phyloP scores from a whole-genome alignment of 495 filamentous ascomycete genomes.

The Aspergillus funiculosus region DNA sequence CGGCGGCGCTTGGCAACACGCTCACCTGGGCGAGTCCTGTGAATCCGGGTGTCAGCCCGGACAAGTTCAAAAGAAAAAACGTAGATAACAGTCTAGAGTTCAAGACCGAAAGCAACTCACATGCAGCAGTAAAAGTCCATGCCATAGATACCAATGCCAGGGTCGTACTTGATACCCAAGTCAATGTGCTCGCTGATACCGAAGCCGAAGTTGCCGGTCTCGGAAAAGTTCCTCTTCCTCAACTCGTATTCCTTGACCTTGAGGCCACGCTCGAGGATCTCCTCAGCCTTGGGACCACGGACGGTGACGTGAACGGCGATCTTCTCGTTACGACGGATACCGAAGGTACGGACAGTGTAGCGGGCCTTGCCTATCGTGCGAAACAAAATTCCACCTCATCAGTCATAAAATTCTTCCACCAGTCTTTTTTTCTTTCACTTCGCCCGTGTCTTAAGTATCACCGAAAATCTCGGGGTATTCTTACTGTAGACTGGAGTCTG shows the following conservation, averaged over 20 bases:
- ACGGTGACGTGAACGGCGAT: constrained; percentile 99
- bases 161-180: constrained; percentile 99
- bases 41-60: constrained; percentile 21
- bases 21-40: constrained; percentile 89
- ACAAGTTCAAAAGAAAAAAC: background rate
- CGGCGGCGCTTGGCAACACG: constrained; percentile 93
- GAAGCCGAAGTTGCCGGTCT: constrained; percentile 99
- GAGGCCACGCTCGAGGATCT: constrained; percentile 99
- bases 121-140: constrained; percentile 99
- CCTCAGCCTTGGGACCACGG: constrained; percentile 99
- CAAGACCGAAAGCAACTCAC: constrained; percentile 44
- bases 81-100: background rate
- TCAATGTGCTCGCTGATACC: constrained; percentile 99
- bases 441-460: background rate
- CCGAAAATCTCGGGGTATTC: constrained; percentile 24
- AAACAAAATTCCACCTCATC: constrained; percentile 19
- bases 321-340: constrained; percentile 99
- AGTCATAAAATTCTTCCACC: constrained; percentile 12
- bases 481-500: constrained; percentile 99
- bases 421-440: background rate
- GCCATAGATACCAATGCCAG: constrained; percentile 98
- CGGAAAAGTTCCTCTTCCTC: constrained; percentile 97
- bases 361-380: constrained; percentile 80
- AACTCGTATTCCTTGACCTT: constrained; percentile 99
- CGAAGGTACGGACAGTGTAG: constrained; percentile 99